phyloP scores from a whole-genome alignment of 78 protist genomes.

The Mastigamoeba balamuthi region DNA sequence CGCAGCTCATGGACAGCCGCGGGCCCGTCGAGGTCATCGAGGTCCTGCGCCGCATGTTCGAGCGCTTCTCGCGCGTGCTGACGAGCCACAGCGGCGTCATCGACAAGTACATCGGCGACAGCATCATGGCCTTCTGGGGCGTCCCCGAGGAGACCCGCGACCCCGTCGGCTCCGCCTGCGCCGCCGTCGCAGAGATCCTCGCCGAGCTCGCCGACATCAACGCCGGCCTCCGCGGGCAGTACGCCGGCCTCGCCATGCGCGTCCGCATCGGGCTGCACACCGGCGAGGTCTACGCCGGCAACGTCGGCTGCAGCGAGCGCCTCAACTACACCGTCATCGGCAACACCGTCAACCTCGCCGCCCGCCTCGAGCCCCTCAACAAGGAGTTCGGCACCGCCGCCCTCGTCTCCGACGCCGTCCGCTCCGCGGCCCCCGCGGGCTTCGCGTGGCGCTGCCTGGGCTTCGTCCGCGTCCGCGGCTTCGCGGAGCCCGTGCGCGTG shows the following conservation, averaged over 20 bases:
- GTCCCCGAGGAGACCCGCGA: not conserved
- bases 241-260: not conserved
- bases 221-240: not conserved
- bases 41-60: not conserved
- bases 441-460: not conserved
- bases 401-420: not conserved
- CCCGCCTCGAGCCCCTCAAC: slow-evolving; percentile 4
- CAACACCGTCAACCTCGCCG: not conserved
- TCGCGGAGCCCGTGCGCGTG: not conserved
- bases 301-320: not conserved
- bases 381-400: not conserved
- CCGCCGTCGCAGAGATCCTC: not conserved
- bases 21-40: not conserved
- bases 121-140: not conserved
- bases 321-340: slow-evolving; percentile 6
- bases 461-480: not conserved
- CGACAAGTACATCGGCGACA: not conserved
- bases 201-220: not conserved
- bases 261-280: not conserved
- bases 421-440: not conserved
- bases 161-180: not conserved
- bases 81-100: slow-evolving; percentile 21
- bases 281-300: not conserved
- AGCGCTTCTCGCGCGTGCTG: not conserved
- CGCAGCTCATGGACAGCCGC: not conserved